phyloP scores from a whole-genome alignment of 148 eudicot genomes.

The Talinum fruticosum region DNA sequence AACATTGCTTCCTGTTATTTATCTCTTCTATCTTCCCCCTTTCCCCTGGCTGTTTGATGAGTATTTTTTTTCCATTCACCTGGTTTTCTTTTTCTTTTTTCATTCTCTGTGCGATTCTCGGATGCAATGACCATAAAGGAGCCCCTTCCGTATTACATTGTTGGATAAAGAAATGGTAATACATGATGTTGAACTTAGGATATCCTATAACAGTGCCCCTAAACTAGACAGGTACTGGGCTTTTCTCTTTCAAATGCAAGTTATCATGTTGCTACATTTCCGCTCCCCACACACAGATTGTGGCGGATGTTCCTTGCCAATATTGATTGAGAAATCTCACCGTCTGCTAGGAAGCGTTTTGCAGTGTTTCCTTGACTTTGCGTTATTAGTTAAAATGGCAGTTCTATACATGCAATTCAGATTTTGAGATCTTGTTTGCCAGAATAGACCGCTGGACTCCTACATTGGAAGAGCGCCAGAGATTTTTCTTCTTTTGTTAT shows the following conservation, averaged over 20 bases:
- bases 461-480: no score
- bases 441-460: no score
- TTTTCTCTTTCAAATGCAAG: not conserved
- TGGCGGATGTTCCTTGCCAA: no score
- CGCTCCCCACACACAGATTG: no score
- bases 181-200: not conserved
- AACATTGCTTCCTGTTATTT: not conserved
- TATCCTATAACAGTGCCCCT: not conserved
- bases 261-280: not conserved
- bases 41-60: not conserved
- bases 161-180: not conserved
- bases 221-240: not conserved
- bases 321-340: not conserved
- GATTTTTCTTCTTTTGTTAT: no score
- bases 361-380: not conserved
- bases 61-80: not conserved
- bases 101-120: not conserved
- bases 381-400: not conserved
- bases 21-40: not conserved
- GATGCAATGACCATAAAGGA: not conserved
- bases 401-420: not conserved
- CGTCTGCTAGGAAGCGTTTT: not conserved
- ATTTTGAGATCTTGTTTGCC: not conserved
- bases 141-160: not conserved
- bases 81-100: not conserved